phyloP scores from a whole-genome alignment of 768 basidiomycete species.

The Mycena floridula region DNA sequence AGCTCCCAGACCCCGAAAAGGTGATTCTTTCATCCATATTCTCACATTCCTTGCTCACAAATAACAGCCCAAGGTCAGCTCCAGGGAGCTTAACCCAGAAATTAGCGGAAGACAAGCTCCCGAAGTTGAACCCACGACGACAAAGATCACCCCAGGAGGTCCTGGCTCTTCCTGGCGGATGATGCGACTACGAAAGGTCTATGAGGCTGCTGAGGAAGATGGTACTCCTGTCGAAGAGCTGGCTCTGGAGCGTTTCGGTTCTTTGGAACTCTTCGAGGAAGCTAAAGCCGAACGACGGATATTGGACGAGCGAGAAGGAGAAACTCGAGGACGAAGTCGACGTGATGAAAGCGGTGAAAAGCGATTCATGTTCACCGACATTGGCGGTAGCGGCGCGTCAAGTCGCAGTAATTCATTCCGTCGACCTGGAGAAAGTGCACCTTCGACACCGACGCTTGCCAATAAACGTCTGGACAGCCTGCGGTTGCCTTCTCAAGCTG shows the following conservation, averaged over 20 bases:
- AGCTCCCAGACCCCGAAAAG: slow-evolving; percentile 66
- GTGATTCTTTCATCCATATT: slow-evolving; percentile 27
- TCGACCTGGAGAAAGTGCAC: slow-evolving; percentile 62
- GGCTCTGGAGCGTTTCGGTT: slow-evolving; percentile 84
- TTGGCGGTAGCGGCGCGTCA: slow-evolving; percentile 54
- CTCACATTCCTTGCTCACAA: slow-evolving; percentile 9
- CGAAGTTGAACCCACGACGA: slow-evolving; percentile 33
- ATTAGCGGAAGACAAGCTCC: slow-evolving; percentile 34
- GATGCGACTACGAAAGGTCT: slow-evolving; percentile 89
- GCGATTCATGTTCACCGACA: slow-evolving; percentile 65
- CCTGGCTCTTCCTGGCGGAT: slow-evolving; percentile 96
- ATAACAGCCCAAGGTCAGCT: slow-evolving; percentile 57
- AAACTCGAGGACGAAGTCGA: slow-evolving; percentile 30
- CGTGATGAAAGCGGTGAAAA: slow-evolving; percentile 40
- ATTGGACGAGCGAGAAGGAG: slow-evolving; percentile 75
- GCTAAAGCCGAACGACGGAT: slow-evolving; percentile 82
- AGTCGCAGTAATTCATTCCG: slow-evolving; percentile 86
- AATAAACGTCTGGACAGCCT: slow-evolving; percentile 58
- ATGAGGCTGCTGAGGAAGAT: slow-evolving; percentile 88
- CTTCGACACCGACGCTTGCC: slow-evolving; percentile 58
- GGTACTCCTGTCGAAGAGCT: slow-evolving; percentile 66
- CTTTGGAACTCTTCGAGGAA: slow-evolving; percentile 79
- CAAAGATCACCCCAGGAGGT: slow-evolving; percentile 67
- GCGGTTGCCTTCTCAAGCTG: slow-evolving; percentile 48
- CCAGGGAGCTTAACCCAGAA: slow-evolving; percentile 56